Percentiles rank a stretch among this genome's conserved stretches.
Conservation (phyloP, 495 filamentous ascomycete genomes). For the Penicillium mononematosum region DNA sequence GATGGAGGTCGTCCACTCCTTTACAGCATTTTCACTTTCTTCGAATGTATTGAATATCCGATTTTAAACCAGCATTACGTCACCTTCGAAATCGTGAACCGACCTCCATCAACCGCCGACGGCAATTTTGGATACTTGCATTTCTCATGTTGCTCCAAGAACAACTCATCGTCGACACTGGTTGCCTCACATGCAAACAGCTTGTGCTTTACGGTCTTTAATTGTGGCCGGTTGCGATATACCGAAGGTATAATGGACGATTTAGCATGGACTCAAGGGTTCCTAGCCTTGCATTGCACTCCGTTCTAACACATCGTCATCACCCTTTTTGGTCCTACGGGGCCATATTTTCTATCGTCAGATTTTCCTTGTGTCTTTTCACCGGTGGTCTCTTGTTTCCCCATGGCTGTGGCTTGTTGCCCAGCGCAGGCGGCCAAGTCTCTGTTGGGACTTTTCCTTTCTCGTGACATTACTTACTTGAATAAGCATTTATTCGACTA, state of each 20-base stretch:
- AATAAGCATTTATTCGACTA: constrained; percentile 12
- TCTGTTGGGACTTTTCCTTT: constrained; percentile 7
- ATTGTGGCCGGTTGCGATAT: constrained; percentile 2
- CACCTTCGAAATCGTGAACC: constrained; percentile 1
- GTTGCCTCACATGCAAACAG: not conserved
- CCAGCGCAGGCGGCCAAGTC: constrained; percentile 3
- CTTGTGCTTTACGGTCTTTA: not conserved
- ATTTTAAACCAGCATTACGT: constrained; percentile 3
- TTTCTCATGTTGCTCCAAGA: not conserved
- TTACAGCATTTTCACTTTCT: constrained; percentile 15
- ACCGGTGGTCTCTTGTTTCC: constrained; percentile 1
- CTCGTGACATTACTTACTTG: constrained; percentile 16
- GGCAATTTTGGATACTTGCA: not conserved
- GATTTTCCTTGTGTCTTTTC: constrained; percentile 5
- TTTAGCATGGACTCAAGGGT: constrained; percentile 3
- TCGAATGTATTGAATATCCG: constrained; percentile 24
- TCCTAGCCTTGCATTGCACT: constrained; percentile 9
- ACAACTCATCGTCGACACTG: not conserved
- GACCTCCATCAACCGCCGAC: not conserved
- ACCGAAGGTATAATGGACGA: constrained; percentile 10
- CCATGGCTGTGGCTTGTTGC: constrained; percentile 1
- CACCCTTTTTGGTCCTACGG: constrained; percentile 11
- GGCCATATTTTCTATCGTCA: constrained; percentile 6
- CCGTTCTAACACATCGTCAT: constrained; percentile 5
- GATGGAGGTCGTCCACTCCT: constrained; percentile 25